phyloP scores from a whole-genome alignment of 345 rosid species.

The sweet orange (Citrus sinensis) region DNA sequence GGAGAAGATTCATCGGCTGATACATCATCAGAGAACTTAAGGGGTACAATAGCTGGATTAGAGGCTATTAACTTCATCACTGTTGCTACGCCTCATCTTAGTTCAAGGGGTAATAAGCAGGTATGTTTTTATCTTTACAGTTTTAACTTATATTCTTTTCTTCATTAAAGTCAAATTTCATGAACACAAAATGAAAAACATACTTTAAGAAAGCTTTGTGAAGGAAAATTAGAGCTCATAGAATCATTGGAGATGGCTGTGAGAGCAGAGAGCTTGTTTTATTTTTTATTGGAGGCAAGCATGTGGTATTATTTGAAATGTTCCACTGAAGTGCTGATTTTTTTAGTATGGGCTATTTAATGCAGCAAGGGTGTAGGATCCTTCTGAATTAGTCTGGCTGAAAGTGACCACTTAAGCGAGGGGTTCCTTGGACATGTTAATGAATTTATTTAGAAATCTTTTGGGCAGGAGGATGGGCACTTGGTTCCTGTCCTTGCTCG shows the following conservation, averaged over 20 bases:
- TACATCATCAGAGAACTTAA: background rate
- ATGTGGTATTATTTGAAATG: background rate
- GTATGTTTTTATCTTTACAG: slow-evolving; percentile 25
- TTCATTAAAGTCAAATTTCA: slow-evolving; percentile 2
- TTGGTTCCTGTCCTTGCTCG: background rate
- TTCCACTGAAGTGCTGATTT: too few species aligned
- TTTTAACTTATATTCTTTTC: background rate
- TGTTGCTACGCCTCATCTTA: slow-evolving; percentile 95
- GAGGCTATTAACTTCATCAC: slow-evolving; percentile 51
- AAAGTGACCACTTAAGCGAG: background rate
- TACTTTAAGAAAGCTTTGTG: background rate
- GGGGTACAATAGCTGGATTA: too few species aligned
- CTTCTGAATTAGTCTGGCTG: background rate
- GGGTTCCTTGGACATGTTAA: background rate
- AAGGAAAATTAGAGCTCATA: background rate
- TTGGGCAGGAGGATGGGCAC: background rate
- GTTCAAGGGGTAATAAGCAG: slow-evolving; percentile 92
- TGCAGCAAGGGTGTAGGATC: background rate
- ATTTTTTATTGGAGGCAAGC: background rate
- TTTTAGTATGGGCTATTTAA: too few species aligned
- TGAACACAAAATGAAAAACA: background rate
- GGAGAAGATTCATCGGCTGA: slow-evolving; percentile 20
- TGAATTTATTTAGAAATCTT: background rate
- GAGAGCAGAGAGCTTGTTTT: background rate
- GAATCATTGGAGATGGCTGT: background rate